Conservation (phyloP, 2,329 filamentous ascomycete genomes). For the Venturiaceae sp. region DNA sequence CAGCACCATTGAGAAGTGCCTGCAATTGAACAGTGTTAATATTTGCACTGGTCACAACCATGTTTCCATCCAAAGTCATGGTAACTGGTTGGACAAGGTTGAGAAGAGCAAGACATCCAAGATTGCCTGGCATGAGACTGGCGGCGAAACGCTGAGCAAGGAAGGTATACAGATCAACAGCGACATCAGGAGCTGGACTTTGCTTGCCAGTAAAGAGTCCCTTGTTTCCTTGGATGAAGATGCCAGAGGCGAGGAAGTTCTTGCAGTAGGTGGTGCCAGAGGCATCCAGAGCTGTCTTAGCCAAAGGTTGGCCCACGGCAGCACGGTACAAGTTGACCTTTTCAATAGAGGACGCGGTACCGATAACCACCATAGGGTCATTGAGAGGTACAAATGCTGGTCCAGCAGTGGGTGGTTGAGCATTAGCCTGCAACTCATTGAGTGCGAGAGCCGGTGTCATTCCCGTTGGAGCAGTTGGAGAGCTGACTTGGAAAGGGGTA, state of each 20-base stretch:
- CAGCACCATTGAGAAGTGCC: not conserved
- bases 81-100: not conserved
- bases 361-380: not conserved
- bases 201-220: not conserved
- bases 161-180: not conserved
- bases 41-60: not conserved
- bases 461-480: not conserved
- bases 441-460: not conserved
- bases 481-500: too few species aligned
- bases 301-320: not conserved
- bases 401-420: not conserved
- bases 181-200: not conserved
- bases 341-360: not conserved
- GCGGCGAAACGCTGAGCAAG: conserved; percentile 1
- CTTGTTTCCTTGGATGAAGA: not conserved
- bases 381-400: conserved; percentile 1
- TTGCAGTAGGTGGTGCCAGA: conserved; percentile 1
- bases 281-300: not conserved
- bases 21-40: not conserved
- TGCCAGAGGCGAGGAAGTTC: not conserved
- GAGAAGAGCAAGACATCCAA: not conserved
- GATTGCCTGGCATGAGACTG: not conserved
- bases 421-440: not conserved
- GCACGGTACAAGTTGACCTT: not conserved
- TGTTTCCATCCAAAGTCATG: not conserved